Evolutionary conservation across 306 rosid genomes (phyloP), one percentile per base, ranked within the genome.

Genomic region (Gastrolobium bilobum): DNA sequence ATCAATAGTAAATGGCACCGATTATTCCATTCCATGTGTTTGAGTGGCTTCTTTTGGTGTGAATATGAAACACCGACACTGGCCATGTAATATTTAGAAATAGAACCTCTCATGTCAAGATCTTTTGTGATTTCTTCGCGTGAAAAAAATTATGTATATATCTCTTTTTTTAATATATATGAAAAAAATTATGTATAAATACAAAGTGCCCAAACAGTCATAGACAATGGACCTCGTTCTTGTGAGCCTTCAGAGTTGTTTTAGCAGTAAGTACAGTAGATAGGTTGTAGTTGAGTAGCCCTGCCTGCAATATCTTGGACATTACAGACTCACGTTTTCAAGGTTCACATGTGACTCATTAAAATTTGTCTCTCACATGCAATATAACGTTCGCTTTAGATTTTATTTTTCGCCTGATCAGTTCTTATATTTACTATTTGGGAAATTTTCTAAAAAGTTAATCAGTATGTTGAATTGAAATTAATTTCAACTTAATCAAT

Each of bases 361-460:
- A 6, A 4, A 13, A 15, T 20, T 54, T 71, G 29, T 39, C 47
- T 29, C 68, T 7, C 68, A 75, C 79, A 74, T 74, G 79, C 79
- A 60, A n/a, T 37, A 2, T 38, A 37, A n/a, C 31, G 37, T 40
- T 61, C 30, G 10, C 31, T 5, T 29, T 9, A 58, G 15, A 4
- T 34, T 58, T 14, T 14, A 15, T 52, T 14, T 52, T 52, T 14
- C 58, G n/a, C 9, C 3, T n/a, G 0, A 30, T n/a, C 56, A 26
- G 56, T 51, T 51, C 9, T 51, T 51, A n/a, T 51, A 14, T 5
- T 2, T 2, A 14, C 15, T 51, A 51, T 51, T 14, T 5, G 57
- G 30, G 3, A 51, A 15, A 14, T n/a, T 5, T 14, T 52, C 8
- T 52, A 3, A 14, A 26, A 13, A 13, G 7, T 48, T 6, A 14